Conservation (phyloP, 768 basidiomycete genomes). For the Naganishia antarctica region DNA sequence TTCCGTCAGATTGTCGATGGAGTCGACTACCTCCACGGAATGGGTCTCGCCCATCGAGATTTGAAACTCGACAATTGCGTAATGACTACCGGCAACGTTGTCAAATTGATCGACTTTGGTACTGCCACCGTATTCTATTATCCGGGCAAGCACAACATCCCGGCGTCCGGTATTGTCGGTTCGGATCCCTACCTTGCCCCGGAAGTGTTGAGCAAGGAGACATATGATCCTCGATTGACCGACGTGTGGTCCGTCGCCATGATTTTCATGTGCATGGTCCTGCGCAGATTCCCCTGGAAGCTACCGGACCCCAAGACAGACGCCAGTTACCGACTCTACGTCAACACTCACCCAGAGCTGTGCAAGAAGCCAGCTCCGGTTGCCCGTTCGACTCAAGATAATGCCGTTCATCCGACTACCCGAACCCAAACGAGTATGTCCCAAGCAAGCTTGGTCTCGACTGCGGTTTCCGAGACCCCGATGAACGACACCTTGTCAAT, state of each 20-base stretch:
- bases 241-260: conserved; percentile 98
- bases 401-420: background rate
- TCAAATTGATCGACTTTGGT: conserved; percentile 99
- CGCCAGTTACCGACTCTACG: conserved; percentile 82
- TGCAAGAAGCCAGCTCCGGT: conserved; percentile 50
- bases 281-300: conserved; percentile 97
- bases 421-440: conserved; percentile 3
- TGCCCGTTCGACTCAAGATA: background rate
- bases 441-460: conserved; percentile 14
- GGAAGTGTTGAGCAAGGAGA: conserved; percentile 73
- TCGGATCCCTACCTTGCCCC: conserved; percentile 98
- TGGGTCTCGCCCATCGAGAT: conserved; percentile 96
- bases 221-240: conserved; percentile 92
- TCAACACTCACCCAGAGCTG: conserved; percentile 87
- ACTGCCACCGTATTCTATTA: conserved; percentile 99
- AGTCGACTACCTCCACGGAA: conserved; percentile 93
- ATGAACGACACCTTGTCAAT: background rate
- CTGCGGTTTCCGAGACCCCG: conserved; percentile 13
- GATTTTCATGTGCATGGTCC: conserved; percentile 98
- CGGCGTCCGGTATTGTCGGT: conserved; percentile 85
- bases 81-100: conserved; percentile 88
- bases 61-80: conserved; percentile 99
- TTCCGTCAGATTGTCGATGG: conserved; percentile 98
- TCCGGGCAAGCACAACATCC: conserved; percentile 75
- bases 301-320: conserved; percentile 93